Evolutionary conservation across 179 eudicot genomes (phyloP), one percentile per base, ranked within the genome.

Genomic region (Amaranthus tricolor): DNA sequence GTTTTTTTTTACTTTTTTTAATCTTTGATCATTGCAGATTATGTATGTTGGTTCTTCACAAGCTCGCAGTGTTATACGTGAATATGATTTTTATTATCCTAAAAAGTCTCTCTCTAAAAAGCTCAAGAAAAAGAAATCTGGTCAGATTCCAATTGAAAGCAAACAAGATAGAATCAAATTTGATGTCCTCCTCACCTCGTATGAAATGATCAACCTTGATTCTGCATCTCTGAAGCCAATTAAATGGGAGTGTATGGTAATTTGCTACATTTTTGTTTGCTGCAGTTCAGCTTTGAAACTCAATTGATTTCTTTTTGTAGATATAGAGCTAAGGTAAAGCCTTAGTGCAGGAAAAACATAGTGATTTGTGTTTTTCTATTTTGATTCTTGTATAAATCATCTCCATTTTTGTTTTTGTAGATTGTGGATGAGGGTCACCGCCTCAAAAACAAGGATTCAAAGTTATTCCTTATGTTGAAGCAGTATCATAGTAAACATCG

Each of bases 341-440:
- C 47, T 44, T 45, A 55, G 40, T 31, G 40, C 40, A 31, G 40
- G 40, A 31, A 31, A 31, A 31, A 1, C 2, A 19, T 52, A n/a
- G 12, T 51, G 62, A 9, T 53, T 53, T 64, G 58, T 50, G 69
- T 69, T 75, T 66, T 72, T 68, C 58, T 43, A 48, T 5, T 53
- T 53, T 64, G 58, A 43, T 73, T 69, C 71, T 66, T 72, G 40
- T 68, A 57, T 54, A 24, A 31, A 45, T 55, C 59, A 72, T 74
- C 49, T 44, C 54, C 61, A 72, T 54, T 53, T 57, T 71, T 74
- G 57, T 66, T 69, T 78, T 9, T 68, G 70, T 72, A 96, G 98
- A 84, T 96, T 78, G 99, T 96, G 73, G 99, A 96, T 81, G 98
- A 93, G 87, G 98, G 98, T 82, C 99, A 96, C 68, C 97, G 98